Percentiles rank a stretch among this genome's conserved stretches.
These are phyloP conservation scores for Nepenthes gracilis DNA, from an alignment of 148 eudicot genomes.

Conservation along the genomic window DNA sequence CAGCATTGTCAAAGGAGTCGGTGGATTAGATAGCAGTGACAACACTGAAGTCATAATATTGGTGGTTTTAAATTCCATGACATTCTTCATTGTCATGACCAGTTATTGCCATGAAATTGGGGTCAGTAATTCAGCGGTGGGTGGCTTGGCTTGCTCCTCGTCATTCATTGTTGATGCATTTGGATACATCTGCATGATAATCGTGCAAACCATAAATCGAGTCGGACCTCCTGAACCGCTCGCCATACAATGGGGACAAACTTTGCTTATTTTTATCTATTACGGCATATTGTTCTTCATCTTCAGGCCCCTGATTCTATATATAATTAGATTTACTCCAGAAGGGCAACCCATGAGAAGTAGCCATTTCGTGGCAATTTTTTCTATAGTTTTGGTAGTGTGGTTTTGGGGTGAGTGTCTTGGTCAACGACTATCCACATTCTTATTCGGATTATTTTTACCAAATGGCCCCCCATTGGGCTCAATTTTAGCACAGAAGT, in stretches of 20 bases:
- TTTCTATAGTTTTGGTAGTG: conserved; percentile 13
- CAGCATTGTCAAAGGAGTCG: conserved; percentile 1
- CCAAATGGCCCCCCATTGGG: conserved; percentile 35
- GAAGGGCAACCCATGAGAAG: conserved; percentile 16
- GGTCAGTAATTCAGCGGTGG: conserved; percentile 23
- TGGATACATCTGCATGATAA: conserved; percentile 3
- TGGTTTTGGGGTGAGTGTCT: conserved; percentile 18
- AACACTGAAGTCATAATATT: conserved; percentile 4
- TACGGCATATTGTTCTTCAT: conserved; percentile 14
- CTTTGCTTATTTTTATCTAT: conserved; percentile 1
- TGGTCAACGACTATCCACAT: conserved; percentile 19
- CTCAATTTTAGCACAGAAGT: conserved; percentile 20
- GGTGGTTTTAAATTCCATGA: too few relatives aligned
- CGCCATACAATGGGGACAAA: not conserved
- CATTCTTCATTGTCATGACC: conserved; percentile 17
- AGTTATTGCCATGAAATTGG: conserved; percentile 12
- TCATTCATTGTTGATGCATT: conserved; percentile 15
- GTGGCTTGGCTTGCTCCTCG: conserved; percentile 19
- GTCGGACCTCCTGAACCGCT: not conserved
- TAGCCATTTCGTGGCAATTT: conserved; percentile 15
- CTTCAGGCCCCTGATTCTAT: conserved; percentile 22
- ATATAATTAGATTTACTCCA: conserved; percentile 14
- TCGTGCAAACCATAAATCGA: not conserved
- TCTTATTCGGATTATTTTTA: conserved; percentile 25
- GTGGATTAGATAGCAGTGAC: conserved; percentile 2